These are phyloP conservation scores for Lachnellula hyalina DNA, from an alignment of 2,329 filamentous ascomycete species.

Conservation along the genomic window DNA sequence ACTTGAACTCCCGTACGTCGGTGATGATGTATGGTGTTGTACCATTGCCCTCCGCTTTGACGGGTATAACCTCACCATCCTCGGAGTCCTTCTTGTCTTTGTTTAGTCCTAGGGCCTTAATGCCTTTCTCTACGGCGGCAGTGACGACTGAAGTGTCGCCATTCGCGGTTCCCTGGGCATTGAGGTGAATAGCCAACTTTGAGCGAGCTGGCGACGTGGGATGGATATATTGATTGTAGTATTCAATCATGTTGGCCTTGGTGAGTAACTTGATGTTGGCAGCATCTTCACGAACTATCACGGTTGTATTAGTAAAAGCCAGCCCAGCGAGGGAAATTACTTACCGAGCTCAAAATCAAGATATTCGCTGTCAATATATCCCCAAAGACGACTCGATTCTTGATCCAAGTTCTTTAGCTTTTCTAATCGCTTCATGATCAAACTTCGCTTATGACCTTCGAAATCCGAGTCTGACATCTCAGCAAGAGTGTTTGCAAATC, in stretches of 20 bases:
- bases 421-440: constrained; percentile 81
- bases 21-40: constrained; percentile 60
- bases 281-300: constrained; percentile 55
- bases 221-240: constrained; percentile 71
- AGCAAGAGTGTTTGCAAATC: constrained; percentile 60
- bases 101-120: constrained; percentile 27
- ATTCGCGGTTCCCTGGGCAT: constrained; percentile 61
- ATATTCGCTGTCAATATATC: constrained; percentile 76
- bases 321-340: constrained; percentile 23
- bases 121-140: constrained; percentile 35
- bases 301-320: constrained; percentile 3
- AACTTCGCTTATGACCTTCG: constrained; percentile 82
- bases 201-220: constrained; percentile 67
- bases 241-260: constrained; percentile 73
- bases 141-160: constrained; percentile 32
- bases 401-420: constrained; percentile 88
- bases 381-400: constrained; percentile 79
- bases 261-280: constrained; percentile 66
- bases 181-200: constrained; percentile 80
- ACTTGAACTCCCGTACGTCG: constrained; percentile 78
- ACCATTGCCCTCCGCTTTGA: constrained; percentile 36
- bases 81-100: constrained; percentile 27
- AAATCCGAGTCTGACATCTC: constrained; percentile 81
- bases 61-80: constrained; percentile 10
- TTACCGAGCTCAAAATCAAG: constrained; percentile 85